Base-by-base conservation (phyloP, 2,329 filamentous ascomycete species). In the Monilinia vaccinii-corymbosi region DNA sequence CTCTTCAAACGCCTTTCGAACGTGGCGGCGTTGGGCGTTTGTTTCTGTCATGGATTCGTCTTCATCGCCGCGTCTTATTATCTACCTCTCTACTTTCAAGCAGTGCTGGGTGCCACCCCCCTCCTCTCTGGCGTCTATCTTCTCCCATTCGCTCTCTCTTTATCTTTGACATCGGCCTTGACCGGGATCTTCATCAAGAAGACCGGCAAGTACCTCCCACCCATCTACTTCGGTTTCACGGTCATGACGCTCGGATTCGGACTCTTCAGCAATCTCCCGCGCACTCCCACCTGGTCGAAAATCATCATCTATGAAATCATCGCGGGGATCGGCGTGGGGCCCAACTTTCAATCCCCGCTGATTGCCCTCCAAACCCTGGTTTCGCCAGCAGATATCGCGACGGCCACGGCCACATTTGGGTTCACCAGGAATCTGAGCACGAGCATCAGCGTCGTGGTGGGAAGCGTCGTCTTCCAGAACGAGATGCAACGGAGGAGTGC, bases 41-140 rank as follows among this genome's bases (percentile, higher is more conserved):
- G 86, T 67, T 91, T 91, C 75, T 80, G 83, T 64, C 90, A 96
- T 71, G 87, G 87, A 47, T 83, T 86, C 47, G 65, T 66, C 48
- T 69, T 70, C 60, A 66, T 70, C 16, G 47, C 60, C 1, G 64
- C 60, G 31, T 62, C 62, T 7, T 68, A 67, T 45, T 68, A 65
- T 23, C 65, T 68, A 4, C 69, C 69, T 2, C 79, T 96, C 1
- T 96, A 95, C 76, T 94, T 91, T 75, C 90, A 95, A 74, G 84
- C 66, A 8, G 67, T 70, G 2, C 48, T 70, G 7, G 67, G 67
- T 13, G 67, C 66, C 11, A 65, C 62, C 0, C 87, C 89, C 0
- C 80, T 94, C 34, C 76, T 89, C 25, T 89, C 86, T 0, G 90
- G 90, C 49, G 86, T 92, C 55, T 92, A 91, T 70, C 73, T 91